Evolutionary conservation across 1,284 basidiomycete genomes (phyloP).

Genomic region (Boletus smithii): DNA sequence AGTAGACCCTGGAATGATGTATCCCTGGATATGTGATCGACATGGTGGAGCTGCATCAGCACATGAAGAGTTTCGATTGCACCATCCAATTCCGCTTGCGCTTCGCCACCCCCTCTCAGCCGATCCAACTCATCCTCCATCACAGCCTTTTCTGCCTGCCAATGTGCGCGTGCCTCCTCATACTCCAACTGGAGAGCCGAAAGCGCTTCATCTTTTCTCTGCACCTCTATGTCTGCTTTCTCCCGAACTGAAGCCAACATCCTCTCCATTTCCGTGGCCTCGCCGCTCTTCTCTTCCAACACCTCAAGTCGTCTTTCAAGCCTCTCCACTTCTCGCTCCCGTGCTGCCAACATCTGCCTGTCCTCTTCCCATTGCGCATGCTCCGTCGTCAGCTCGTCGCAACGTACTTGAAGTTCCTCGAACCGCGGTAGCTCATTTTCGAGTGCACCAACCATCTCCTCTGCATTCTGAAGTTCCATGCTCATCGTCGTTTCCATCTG

Average conservation of each 20-base stretch:
- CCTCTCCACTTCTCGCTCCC: slow-evolving; percentile 43
- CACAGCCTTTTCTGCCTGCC: slow-evolving; percentile 51
- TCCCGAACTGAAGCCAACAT: slow-evolving; percentile 37
- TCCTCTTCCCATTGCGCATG: slow-evolving; percentile 56
- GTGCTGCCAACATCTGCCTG: slow-evolving; percentile 42
- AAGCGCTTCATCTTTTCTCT: slow-evolving; percentile 50
- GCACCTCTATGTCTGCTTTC: slow-evolving; percentile 35
- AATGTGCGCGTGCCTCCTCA: slow-evolving; percentile 52
- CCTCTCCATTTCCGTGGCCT: slow-evolving; percentile 40
- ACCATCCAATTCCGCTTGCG: slow-evolving; percentile 48
- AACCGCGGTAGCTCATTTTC: slow-evolving; percentile 61
- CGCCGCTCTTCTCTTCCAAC: slow-evolving; percentile 45
- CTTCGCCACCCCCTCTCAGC: slow-evolving; percentile 29
- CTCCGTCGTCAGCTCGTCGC: slow-evolving; percentile 49
- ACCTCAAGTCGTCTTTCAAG: slow-evolving; percentile 45
- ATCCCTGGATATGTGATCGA: slow-evolving; percentile 51
- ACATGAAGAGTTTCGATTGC: slow-evolving; percentile 44
- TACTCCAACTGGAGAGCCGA: slow-evolving; percentile 47
- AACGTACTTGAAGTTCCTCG: slow-evolving; percentile 49
- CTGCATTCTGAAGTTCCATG: slow-evolving; percentile 61
- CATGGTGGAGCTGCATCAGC: slow-evolving; percentile 52
- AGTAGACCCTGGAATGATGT: slow-evolving; percentile 50
- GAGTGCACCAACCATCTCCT: slow-evolving; percentile 58
- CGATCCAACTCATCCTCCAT: slow-evolving; percentile 52
- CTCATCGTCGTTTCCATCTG: slow-evolving; percentile 59